Evolutionary conservation across 208 protist species (phyloP).

Genomic region (Leishmania aethiopica): DNA sequence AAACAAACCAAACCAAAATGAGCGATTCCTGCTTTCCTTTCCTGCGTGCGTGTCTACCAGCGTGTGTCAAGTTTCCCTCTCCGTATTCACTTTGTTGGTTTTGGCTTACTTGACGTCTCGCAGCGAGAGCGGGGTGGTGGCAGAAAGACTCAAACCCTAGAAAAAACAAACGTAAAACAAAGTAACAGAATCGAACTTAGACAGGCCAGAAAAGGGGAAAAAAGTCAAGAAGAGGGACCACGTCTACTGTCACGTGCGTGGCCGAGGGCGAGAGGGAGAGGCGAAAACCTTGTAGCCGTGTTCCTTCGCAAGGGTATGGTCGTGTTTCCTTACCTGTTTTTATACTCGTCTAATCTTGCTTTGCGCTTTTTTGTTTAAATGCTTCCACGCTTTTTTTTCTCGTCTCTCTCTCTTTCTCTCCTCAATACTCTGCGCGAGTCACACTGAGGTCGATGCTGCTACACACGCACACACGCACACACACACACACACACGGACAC

Average conservation of each 20-base stretch:
- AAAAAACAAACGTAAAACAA: background rate
- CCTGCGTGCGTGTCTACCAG: background rate
- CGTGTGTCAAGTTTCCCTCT: background rate
- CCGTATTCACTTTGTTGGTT: background rate
- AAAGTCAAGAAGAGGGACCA: background rate
- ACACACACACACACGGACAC: background rate
- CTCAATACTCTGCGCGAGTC: background rate
- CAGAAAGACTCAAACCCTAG: background rate
- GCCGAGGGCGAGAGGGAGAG: background rate
- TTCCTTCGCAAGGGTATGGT: background rate
- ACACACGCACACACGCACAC: background rate
- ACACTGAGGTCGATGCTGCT: background rate
- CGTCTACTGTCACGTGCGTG: background rate
- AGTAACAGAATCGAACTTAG: background rate
- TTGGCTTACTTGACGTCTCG: background rate
- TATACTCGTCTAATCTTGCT: background rate
- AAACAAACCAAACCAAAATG: background rate
- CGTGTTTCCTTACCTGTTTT: background rate
- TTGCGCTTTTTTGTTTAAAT: background rate
- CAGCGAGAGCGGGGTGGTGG: background rate
- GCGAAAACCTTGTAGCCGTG: background rate
- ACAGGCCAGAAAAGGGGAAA: background rate
- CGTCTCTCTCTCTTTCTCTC: background rate
- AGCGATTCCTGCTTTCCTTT: background rate
- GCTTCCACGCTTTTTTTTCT: background rate